phyloP scores from a whole-genome alignment of 2,329 filamentous ascomycete species.

The Bipolaris bicolor region DNA sequence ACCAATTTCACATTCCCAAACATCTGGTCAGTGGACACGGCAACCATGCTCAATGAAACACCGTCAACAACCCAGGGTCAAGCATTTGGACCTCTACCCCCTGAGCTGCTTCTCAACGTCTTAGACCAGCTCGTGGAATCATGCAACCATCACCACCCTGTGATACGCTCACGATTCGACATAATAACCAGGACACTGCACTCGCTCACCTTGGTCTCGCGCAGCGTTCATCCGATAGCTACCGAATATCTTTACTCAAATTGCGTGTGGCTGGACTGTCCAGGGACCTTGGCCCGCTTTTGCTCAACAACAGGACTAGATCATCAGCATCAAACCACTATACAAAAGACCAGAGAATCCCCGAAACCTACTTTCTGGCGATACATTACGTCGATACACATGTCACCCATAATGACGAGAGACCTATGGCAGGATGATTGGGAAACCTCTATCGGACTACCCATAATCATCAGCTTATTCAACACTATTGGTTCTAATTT shows the following conservation, averaged over 20 bases:
- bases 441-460: background rate
- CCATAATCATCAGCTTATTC: background rate
- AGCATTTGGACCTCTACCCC: background rate
- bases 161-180: background rate
- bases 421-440: background rate
- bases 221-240: background rate
- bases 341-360: background rate
- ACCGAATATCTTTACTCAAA: background rate
- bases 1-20: background rate
- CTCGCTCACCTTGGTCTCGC: background rate
- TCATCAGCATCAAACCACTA: background rate
- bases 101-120: background rate
- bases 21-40: background rate
- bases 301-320: background rate
- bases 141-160: background rate
- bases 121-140: background rate
- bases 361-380: background rate
- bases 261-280: background rate
- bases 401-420: background rate
- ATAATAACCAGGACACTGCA: background rate
- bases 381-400: background rate
- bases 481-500: background rate
- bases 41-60: background rate
- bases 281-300: background rate
- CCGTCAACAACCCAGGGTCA: background rate